Conservation (phyloP, 2,329 filamentous ascomycete species). For the Cryoendolithus antarcticus region DNA sequence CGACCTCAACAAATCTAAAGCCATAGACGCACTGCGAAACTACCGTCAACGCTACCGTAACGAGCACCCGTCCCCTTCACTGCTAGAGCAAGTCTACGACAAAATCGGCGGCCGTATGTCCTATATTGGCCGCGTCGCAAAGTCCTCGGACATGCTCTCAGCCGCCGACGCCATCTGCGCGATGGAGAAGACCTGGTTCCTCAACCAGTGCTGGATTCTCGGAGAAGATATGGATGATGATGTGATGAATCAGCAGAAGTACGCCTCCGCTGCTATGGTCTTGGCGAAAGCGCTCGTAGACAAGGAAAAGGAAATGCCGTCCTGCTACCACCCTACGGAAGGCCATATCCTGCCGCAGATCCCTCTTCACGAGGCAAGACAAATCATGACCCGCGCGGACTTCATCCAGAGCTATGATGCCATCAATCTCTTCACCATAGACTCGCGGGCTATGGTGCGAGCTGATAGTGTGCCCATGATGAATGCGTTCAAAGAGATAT, state of each 20-base stretch:
- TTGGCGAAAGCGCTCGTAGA: slow-evolving; percentile 86
- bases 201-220: slow-evolving; percentile 68
- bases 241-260: slow-evolving; percentile 97
- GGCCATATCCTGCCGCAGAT: slow-evolving; percentile 72
- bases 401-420: slow-evolving; percentile 90
- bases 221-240: slow-evolving; percentile 81
- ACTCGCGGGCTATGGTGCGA: slow-evolving; percentile 71
- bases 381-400: slow-evolving; percentile 92
- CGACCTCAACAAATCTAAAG: slow-evolving; percentile 68
- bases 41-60: slow-evolving; percentile 71
- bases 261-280: slow-evolving; percentile 86
- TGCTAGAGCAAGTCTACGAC: slow-evolving; percentile 70
- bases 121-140: slow-evolving; percentile 84
- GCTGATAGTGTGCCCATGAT: slow-evolving; percentile 96
- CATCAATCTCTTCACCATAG: slow-evolving; percentile 90
- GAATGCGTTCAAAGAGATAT: slow-evolving; percentile 77
- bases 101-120: slow-evolving; percentile 78
- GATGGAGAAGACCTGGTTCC: slow-evolving; percentile 64
- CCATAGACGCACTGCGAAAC: slow-evolving; percentile 61
- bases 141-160: slow-evolving; percentile 63
- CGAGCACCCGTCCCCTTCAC: slow-evolving; percentile 41
- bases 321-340: slow-evolving; percentile 49
- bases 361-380: slow-evolving; percentile 67
- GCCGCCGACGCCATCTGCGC: slow-evolving; percentile 63
- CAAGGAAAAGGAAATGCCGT: slow-evolving; percentile 51